Evolutionary conservation across 257 asterid genomes (phyloP).

Genomic region (Salvia miltiorrhiza): DNA sequence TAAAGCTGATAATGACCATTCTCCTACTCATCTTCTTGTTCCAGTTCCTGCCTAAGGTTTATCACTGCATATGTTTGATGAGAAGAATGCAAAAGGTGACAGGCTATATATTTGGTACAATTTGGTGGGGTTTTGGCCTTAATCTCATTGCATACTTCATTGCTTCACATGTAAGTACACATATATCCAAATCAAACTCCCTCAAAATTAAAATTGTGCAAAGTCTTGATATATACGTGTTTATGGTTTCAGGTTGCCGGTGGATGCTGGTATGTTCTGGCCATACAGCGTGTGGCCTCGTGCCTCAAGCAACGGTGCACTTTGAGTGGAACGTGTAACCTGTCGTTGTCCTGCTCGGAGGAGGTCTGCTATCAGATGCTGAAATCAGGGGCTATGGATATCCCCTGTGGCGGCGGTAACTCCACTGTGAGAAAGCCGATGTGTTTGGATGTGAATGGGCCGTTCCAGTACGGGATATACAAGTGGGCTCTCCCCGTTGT

Average conservation of each 20-base stretch:
- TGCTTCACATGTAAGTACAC: constrained; percentile 85
- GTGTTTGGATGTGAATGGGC: constrained; percentile 87
- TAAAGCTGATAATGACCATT: constrained; percentile 79
- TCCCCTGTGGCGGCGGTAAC: constrained; percentile 66
- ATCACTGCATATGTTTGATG: constrained; percentile 74
- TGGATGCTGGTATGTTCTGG: constrained; percentile 96
- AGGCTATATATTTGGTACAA: constrained; percentile 92
- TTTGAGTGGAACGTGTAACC: constrained; percentile 39
- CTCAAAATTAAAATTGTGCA: neutral
- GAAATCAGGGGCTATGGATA: constrained; percentile 38
- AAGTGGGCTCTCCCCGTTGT: constrained; percentile 91
- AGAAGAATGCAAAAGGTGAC: constrained; percentile 94
- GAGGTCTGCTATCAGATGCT: constrained; percentile 75
- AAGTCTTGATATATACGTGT: too few relatives aligned
- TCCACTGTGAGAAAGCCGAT: constrained; percentile 50
- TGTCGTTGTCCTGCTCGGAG: constrained; percentile 67
- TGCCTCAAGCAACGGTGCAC: constrained; percentile 76
- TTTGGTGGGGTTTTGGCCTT: constrained; percentile 99
- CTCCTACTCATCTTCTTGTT: constrained; percentile 79
- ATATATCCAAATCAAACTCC: neutral
- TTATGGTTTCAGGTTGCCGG: constrained; percentile 95
- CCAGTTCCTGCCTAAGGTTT: constrained; percentile 90
- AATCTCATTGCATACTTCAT: constrained; percentile 98
- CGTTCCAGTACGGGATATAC: constrained; percentile 80
- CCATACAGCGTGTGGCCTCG: constrained; percentile 81